Percentiles rank a stretch among this genome's conserved stretches.
phyloP scores from a whole-genome alignment of 352 stramenopile genomes.

The Pythium oligandrum region DNA sequence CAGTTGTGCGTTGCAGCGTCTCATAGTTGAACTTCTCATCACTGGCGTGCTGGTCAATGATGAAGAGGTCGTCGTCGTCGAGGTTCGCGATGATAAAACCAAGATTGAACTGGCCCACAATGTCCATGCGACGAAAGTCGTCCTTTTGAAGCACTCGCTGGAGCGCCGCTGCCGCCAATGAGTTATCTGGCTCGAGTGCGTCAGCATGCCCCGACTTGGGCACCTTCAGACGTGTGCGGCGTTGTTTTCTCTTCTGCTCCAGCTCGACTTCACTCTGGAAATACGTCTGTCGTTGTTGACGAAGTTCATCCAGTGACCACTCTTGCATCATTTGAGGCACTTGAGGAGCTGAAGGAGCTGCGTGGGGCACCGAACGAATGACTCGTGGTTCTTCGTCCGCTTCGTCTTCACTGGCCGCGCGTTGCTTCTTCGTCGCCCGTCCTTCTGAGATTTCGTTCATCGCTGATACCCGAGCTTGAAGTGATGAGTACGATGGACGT shows the following conservation, averaged over 20 bases:
- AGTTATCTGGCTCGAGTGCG: constrained; percentile 28
- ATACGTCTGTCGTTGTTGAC: constrained; percentile 30
- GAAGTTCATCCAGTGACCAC: constrained; percentile 42
- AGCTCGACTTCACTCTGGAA: constrained; percentile 39
- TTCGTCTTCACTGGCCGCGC: too few relatives aligned
- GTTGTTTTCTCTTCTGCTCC: constrained; percentile 21
- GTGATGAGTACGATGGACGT: too few relatives aligned
- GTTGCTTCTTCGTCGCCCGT: too few relatives aligned
- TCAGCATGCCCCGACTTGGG: constrained; percentile 6
- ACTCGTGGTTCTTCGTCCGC: too few relatives aligned
- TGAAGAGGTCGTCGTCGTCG: constrained; percentile 91
- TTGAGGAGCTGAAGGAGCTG: not conserved
- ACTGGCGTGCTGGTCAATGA: constrained; percentile 98
- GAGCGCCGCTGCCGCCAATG: constrained; percentile 38
- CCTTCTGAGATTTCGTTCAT: too few relatives aligned
- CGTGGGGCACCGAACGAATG: too few relatives aligned
- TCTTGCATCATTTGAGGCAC: not conserved
- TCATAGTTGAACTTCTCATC: constrained; percentile 92
- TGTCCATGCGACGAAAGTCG: constrained; percentile 90
- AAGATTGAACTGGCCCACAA: constrained; percentile 98
- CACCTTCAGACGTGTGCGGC: constrained; percentile 21
- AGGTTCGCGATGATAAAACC: constrained; percentile 94
- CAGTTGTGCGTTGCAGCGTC: constrained; percentile 73
- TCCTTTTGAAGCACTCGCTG: constrained; percentile 85
- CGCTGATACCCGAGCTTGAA: too few relatives aligned